Evolutionary conservation across 495 filamentous ascomycete species (phyloP).

Genomic region (Xanthoparmelia taractica): DNA sequence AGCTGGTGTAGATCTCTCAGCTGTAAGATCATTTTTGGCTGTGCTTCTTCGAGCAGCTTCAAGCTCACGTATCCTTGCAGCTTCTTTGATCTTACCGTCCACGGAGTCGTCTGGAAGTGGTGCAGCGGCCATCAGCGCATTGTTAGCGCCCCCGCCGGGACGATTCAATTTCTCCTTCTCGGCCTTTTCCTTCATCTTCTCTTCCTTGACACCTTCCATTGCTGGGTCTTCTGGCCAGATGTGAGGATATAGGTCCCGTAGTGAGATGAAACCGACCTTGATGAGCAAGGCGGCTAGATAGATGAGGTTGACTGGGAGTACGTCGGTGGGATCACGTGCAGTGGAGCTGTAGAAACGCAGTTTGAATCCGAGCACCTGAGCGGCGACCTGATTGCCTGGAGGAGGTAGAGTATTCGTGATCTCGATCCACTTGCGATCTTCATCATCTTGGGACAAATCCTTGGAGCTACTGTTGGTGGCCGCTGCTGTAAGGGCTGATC

Average conservation of each 20-base stretch:
- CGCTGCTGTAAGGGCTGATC: slow-evolving; percentile 39
- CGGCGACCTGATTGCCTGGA: slow-evolving; percentile 78
- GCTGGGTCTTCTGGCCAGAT: slow-evolving; percentile 76
- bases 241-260: slow-evolving; percentile 86
- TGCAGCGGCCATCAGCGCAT: slow-evolving; percentile 85
- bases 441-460: slow-evolving; percentile 40
- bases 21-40: slow-evolving; percentile 45
- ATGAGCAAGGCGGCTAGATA: slow-evolving; percentile 86
- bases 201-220: slow-evolving; percentile 62
- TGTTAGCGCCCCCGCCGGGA: slow-evolving; percentile 57
- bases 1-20: slow-evolving; percentile 39
- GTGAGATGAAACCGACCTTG: slow-evolving; percentile 95
- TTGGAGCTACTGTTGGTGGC: slow-evolving; percentile 30
- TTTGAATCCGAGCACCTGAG: slow-evolving; percentile 95
- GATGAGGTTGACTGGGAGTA: slow-evolving; percentile 81
- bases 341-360: slow-evolving; percentile 83
- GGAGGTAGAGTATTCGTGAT: slow-evolving; percentile 74
- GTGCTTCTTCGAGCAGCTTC: slow-evolving; percentile 34
- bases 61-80: slow-evolving; percentile 35
- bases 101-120: slow-evolving; percentile 77
- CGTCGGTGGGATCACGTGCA: slow-evolving; percentile 59
- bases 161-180: slow-evolving; percentile 62
- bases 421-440: slow-evolving; percentile 62
- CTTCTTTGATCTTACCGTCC: slow-evolving; percentile 26
- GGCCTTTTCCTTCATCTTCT: slow-evolving; percentile 66